These are phyloP conservation scores for Haplosporangium gracile DNA, from an alignment of 192 early-diverging fungal genomes.

Conservation along the genomic window DNA sequence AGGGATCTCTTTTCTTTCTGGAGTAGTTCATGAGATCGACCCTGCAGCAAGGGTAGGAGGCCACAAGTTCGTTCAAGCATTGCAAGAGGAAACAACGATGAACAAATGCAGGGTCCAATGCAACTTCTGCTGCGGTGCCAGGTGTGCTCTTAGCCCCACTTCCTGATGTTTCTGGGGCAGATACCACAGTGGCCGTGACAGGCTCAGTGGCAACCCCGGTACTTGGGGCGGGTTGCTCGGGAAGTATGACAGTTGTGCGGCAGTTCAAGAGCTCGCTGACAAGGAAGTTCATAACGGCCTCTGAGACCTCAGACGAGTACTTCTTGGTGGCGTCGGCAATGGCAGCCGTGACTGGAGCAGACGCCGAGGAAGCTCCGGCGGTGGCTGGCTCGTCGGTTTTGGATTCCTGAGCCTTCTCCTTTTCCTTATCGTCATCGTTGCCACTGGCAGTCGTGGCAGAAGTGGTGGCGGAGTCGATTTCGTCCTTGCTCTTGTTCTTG, in stretches of 20 bases:
- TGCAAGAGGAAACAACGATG: slow-evolving; percentile 84
- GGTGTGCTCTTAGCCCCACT: neutral
- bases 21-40: slow-evolving; percentile 74
- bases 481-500: slow-evolving; percentile 23
- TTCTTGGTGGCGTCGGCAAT: slow-evolving; percentile 49
- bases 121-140: neutral
- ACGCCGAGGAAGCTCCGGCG: slow-evolving; percentile 7
- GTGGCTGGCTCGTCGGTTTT: neutral
- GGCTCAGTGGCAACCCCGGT: neutral
- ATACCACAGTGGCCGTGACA: neutral
- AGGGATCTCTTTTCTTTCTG: slow-evolving; percentile 65
- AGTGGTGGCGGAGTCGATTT: slow-evolving; percentile 18
- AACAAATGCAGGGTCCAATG: slow-evolving; percentile 36
- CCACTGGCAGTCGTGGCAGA: slow-evolving; percentile 24
- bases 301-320: slow-evolving; percentile 61
- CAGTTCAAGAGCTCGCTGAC: slow-evolving; percentile 64
- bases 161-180: neutral
- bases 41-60: slow-evolving; percentile 87
- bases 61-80: slow-evolving; percentile 86
- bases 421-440: slow-evolving; percentile 38
- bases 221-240: neutral
- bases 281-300: slow-evolving; percentile 66
- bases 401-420: slow-evolving; percentile 11
- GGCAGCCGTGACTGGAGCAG: slow-evolving; percentile 20
- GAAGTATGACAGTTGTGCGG: neutral